A percentile compares a stretch with the other conserved stretches of the same genome.
Evolutionary conservation across 768 basidiomycete genomes (phyloP).

Genomic region (Tulasnella sp.): DNA sequence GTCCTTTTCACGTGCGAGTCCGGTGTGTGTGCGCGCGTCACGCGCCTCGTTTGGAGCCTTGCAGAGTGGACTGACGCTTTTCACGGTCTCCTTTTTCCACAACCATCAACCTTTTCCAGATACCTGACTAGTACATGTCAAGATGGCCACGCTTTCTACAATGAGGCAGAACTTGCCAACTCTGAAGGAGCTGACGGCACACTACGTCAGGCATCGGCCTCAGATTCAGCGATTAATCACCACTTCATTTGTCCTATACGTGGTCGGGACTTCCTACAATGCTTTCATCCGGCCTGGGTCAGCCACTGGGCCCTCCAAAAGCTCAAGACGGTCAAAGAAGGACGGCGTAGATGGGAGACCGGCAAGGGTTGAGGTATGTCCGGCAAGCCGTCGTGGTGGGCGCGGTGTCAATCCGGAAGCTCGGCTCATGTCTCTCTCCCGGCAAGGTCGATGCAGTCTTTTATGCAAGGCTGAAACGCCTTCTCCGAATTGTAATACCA

Average conservation of each 20-base stretch:
- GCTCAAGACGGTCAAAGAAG: slow-evolving; percentile 31
- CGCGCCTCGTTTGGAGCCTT: neutral
- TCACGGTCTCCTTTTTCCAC: neutral
- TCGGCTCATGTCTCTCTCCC: neutral
- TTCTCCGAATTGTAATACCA: slow-evolving; percentile 85
- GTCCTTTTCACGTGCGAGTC: neutral
- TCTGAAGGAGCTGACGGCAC: slow-evolving; percentile 10
- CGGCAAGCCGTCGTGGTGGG: neutral
- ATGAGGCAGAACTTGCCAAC: neutral
- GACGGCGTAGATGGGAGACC: slow-evolving; percentile 35
- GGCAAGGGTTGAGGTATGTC: slow-evolving; percentile 60
- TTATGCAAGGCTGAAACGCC: slow-evolving; percentile 65
- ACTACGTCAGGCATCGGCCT: slow-evolving; percentile 59
- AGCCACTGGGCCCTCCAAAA: slow-evolving; percentile 33
- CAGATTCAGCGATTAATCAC: slow-evolving; percentile 65
- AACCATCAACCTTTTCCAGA: neutral
- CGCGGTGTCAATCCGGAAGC: neutral
- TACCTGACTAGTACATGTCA: neutral
- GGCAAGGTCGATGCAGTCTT: slow-evolving; percentile 82
- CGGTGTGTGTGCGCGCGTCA: neutral
- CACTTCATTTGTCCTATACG: slow-evolving; percentile 60
- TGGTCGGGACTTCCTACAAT: slow-evolving; percentile 54
- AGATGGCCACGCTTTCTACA: neutral
- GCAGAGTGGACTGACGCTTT: neutral
- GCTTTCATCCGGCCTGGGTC: slow-evolving; percentile 38